A percentile compares a stretch with the other conserved stretches of the same genome.
Evolutionary conservation across 768 basidiomycete genomes (phyloP).

Genomic region (Leccinellum rugosiceps): DNA sequence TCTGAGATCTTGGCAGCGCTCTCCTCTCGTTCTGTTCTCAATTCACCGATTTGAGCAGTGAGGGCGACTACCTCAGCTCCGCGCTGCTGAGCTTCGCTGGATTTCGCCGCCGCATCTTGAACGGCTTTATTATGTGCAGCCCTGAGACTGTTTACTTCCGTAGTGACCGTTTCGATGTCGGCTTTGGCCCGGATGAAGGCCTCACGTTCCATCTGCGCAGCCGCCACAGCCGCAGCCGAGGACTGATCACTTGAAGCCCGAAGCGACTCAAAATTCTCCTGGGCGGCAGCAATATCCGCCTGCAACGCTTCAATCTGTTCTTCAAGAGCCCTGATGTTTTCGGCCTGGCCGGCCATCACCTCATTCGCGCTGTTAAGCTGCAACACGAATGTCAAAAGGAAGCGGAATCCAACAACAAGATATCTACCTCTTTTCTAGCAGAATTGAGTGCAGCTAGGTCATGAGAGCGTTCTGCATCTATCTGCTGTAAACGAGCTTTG

Average conservation of each 20-base stretch:
- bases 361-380: conserved; percentile 55
- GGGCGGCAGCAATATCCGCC: conserved; percentile 45
- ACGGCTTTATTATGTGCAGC: conserved; percentile 47
- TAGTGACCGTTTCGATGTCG: conserved; percentile 53
- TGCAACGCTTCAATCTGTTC: conserved; percentile 51
- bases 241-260: conserved; percentile 45
- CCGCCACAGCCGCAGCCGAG: conserved; percentile 41
- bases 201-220: conserved; percentile 60
- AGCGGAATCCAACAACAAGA: neutral
- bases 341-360: conserved; percentile 38
- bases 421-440: conserved; percentile 50
- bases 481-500: conserved; percentile 38
- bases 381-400: conserved; percentile 1
- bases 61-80: conserved; percentile 42
- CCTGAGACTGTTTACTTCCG: conserved; percentile 51
- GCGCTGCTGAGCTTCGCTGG: conserved; percentile 47
- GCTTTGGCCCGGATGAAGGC: conserved; percentile 61
- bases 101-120: conserved; percentile 43
- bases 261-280: conserved; percentile 51
- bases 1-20: conserved; percentile 70
- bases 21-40: conserved; percentile 70
- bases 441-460: conserved; percentile 35
- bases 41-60: conserved; percentile 44
- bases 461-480: conserved; percentile 30
- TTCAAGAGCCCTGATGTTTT: conserved; percentile 47